Base-by-base conservation (phyloP, 257 asterid species). In the Echium plantagineum region DNA sequence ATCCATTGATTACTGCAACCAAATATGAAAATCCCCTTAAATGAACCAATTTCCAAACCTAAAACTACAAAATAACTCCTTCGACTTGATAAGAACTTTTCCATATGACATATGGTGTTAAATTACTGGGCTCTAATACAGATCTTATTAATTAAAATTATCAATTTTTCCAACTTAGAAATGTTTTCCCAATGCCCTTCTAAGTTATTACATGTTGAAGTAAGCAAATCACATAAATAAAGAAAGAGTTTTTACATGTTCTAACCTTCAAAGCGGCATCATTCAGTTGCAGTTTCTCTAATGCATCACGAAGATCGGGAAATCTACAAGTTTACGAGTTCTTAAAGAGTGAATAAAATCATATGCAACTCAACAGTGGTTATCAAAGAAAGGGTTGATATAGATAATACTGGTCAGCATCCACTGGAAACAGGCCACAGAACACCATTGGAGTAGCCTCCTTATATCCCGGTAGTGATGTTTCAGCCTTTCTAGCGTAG, bases 381-480 rank as follows among this genome's bases (percentile, higher is more conserved):
- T 38, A 12, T 3, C 30, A 51, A 63, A 28, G 15, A 42, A 65
- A 63, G 54, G 66, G 26, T 42, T 42, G 32, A 28, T 4, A 28
- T 28, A 63, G 73, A 68, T 42, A 42, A 68, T 87, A 91, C 98
- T 91, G 97, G 80, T 88, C 97, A 12, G 98, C 95, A 63, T 91
- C 98, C 63, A 91, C 75, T 38, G 98, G 98, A 74, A 91, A 91
- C 70, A 91, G 80, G 81, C 98, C 98, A 74, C 97, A 91, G 70
- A 91, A 91, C 69, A 91, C 98, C 98, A 91, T 85, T 75, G 98
- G 98, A 26, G 97, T 91, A 63, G 81, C 94, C 80, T 88, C 95
- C 82, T 85, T 88, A 76, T 91, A 91, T 77, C 98, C 98, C 20
- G 98, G 94, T 62, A 91, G 76, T 47, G 94, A 91, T 68, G 82